Percentiles rank a stretch among this genome's conserved stretches.
Conservation (phyloP, 371 early-diverging fungal species). For the Conidiobolus incongruus region DNA sequence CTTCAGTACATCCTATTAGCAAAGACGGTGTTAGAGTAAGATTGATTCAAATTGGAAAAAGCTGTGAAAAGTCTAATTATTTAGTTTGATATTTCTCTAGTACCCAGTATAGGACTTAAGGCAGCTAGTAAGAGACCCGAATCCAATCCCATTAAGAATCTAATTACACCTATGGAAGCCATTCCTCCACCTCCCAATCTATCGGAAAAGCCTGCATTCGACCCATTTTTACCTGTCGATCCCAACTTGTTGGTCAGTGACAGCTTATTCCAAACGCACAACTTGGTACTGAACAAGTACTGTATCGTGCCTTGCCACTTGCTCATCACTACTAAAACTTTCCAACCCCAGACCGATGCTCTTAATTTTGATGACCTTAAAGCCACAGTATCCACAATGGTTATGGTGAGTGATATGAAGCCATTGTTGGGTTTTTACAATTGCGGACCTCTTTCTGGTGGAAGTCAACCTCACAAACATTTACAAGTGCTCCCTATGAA, state of each 20-base stretch:
- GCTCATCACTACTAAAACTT: slow-evolving; percentile 2
- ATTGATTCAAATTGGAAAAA: too few relatives aligned
- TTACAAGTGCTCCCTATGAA: not conserved
- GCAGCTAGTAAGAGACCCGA: too few relatives aligned
- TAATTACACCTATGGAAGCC: too few relatives aligned
- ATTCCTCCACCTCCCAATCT: not conserved
- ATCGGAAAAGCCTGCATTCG: too few relatives aligned
- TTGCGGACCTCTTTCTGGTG: not conserved
- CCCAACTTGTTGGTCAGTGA: not conserved
- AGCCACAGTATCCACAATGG: not conserved
- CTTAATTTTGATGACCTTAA: slow-evolving; percentile 1
- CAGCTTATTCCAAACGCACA: not conserved
- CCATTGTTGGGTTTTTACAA: slow-evolving; percentile 3
- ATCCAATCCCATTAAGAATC: too few relatives aligned
- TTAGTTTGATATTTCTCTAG: too few relatives aligned
- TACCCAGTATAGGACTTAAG: too few relatives aligned
- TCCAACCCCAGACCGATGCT: not conserved
- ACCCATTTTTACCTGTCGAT: slow-evolving; percentile 3
- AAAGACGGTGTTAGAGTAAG: too few relatives aligned
- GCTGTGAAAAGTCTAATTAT: too few relatives aligned
- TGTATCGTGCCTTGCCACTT: slow-evolving; percentile 1
- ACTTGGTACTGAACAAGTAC: slow-evolving; percentile 1
- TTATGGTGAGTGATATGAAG: not conserved
- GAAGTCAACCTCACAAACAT: slow-evolving; percentile 3
- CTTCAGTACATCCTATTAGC: too few relatives aligned